phyloP scores from a whole-genome alignment of 148 eudicot genomes.

The Limonium bicolor region DNA sequence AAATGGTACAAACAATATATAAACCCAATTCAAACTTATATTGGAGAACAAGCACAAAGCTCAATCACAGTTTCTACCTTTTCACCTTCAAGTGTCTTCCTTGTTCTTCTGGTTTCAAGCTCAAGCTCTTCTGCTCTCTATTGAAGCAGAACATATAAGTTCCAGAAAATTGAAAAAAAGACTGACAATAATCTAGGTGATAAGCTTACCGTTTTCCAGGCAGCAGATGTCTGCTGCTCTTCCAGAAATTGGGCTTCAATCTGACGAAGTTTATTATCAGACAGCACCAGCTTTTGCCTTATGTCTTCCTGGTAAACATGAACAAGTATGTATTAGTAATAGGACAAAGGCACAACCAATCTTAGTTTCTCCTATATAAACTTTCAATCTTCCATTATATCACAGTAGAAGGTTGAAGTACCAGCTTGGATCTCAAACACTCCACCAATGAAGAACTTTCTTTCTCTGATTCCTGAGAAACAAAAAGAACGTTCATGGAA shows the following conservation, averaged over 20 bases:
- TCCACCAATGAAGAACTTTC: slow-evolving; percentile 63
- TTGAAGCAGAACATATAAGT: not conserved
- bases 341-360: not conserved
- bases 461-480: slow-evolving; percentile 64
- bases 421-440: slow-evolving; percentile 72
- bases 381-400: not conserved
- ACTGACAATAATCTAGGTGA: not conserved
- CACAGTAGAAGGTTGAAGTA: slow-evolving; percentile 1
- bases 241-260: slow-evolving; percentile 56
- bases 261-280: slow-evolving; percentile 81
- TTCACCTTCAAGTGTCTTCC: slow-evolving; percentile 69
- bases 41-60: not conserved
- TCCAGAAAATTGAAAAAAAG: slow-evolving; percentile 2
- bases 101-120: slow-evolving; percentile 38
- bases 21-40: not conserved
- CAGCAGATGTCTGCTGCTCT: slow-evolving; percentile 37
- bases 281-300: slow-evolving; percentile 55
- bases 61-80: slow-evolving; percentile 39
- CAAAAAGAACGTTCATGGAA: too few relatives aligned
- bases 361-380: not conserved
- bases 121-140: slow-evolving; percentile 78
- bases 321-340: not conserved
- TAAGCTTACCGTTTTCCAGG: slow-evolving; percentile 29
- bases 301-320: slow-evolving; percentile 61
- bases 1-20: too few relatives aligned